Conservation (phyloP, 2,329 filamentous ascomycete genomes). For the Fusarium phyllophilum region DNA sequence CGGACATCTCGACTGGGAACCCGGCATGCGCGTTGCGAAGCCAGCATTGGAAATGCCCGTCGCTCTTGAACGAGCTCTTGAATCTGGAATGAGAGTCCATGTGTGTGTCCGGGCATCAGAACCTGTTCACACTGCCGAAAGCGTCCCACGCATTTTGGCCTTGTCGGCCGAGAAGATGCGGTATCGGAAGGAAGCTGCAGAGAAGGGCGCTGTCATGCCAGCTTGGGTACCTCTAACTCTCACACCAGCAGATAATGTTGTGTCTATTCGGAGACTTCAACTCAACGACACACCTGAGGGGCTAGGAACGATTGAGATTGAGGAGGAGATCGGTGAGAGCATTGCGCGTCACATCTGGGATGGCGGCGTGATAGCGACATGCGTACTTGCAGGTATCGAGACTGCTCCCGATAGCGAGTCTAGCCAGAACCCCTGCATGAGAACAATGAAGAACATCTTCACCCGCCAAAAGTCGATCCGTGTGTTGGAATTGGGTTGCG, state of each 20-base stretch:
- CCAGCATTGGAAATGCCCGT: slow-evolving; percentile 44
- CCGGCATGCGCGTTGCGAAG: slow-evolving; percentile 56
- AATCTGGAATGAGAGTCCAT: slow-evolving; percentile 40
- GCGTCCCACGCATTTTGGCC: slow-evolving; percentile 42
- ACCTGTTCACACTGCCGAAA: slow-evolving; percentile 41
- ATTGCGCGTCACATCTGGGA: slow-evolving; percentile 71
- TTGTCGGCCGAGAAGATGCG: slow-evolving; percentile 31
- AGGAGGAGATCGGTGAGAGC: slow-evolving; percentile 68
- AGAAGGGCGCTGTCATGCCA: slow-evolving; percentile 55
- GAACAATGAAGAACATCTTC: slow-evolving; percentile 47
- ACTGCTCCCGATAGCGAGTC: slow-evolving; percentile 41
- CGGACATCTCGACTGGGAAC: slow-evolving; percentile 45
- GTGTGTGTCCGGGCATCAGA: slow-evolving; percentile 45
- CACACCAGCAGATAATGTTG: slow-evolving; percentile 33
- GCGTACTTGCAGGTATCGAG: slow-evolving; percentile 46
- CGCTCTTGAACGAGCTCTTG: slow-evolving; percentile 41
- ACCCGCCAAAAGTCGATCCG: slow-evolving; percentile 46
- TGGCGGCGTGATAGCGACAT: slow-evolving; percentile 60
- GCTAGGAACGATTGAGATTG: slow-evolving; percentile 53
- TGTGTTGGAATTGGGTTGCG: slow-evolving; percentile 66
- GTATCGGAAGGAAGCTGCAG: slow-evolving; percentile 27
- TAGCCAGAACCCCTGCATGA: slow-evolving; percentile 45
- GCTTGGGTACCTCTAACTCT: slow-evolving; percentile 52
- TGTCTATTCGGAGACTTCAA: slow-evolving; percentile 46
- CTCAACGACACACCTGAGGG: slow-evolving; percentile 38